Evolutionary conservation across 768 basidiomycete species (phyloP), one percentile per base, ranked within the genome.

Genomic region (Auriscalpium vulgare): DNA sequence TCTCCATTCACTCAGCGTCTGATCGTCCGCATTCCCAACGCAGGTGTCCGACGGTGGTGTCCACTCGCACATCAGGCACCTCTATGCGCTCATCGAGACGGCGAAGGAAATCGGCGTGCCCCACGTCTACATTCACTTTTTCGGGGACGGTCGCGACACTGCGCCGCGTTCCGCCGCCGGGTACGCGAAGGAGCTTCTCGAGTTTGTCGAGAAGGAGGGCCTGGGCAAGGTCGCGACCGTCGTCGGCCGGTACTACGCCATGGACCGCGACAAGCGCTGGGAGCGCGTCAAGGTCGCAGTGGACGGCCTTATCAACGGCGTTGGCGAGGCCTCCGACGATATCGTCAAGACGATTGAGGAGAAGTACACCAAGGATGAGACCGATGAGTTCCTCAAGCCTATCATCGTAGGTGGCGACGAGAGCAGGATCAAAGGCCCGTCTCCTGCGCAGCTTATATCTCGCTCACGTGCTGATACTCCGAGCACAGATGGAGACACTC

Each of bases 181-280:
- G 13, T 95, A 97, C 71, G 78, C 82, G 44, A 75, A 87, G 62
- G 80, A 95, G 37, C 74, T 97, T 8, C 77, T 84, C 10, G 84
- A 84, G 36, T 95, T 91, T 71, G 78, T 87, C 56, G 73, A 84
- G 63, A 83, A 91, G 63, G 85, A 90, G 65, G 76, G 83, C 44
- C 81, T 85, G 58, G 94, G 92, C 35, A 79, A 89, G 68, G 73
- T 97, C 50, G 85, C 90, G 6, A 94, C 92, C 8, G 78, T 95
- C 51, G 75, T 94, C 44, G 94, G 94, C 7, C 74, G 95, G 52
- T 97, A 97, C 78, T 97, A 95, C 63, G 94, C 92, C 35, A 95
- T 95, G 94, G 94, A 95, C 73, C 84, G 92, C 40, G 93, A 95
- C 70, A 95, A 95, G 78, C 84, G 94, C 49, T 97, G 94, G 94